These are phyloP conservation scores for Russula compacta DNA, from an alignment of 768 basidiomycete genomes.

Conservation along the genomic window DNA sequence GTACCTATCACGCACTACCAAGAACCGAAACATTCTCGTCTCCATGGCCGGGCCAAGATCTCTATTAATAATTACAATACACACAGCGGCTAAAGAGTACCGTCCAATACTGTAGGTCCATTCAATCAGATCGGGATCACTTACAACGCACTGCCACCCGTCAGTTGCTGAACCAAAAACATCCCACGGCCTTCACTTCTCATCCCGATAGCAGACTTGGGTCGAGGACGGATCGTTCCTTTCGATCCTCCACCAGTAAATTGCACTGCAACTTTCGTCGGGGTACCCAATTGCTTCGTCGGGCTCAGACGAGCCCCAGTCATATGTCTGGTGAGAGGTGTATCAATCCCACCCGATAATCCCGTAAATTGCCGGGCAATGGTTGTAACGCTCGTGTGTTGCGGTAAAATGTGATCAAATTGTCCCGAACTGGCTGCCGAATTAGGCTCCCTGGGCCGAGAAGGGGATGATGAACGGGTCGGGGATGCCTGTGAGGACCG, in stretches of 20 bases:
- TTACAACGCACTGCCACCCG: slow-evolving; percentile 37
- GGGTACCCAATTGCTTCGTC: slow-evolving; percentile 58
- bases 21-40: not conserved
- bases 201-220: slow-evolving; percentile 72
- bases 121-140: not conserved
- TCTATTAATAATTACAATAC: not conserved
- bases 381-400: slow-evolving; percentile 62
- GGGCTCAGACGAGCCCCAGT: slow-evolving; percentile 62
- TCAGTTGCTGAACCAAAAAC: slow-evolving; percentile 74
- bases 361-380: slow-evolving; percentile 72
- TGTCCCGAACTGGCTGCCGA: slow-evolving; percentile 29
- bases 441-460: slow-evolving; percentile 30
- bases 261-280: slow-evolving; percentile 54
- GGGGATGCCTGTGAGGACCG: slow-evolving; percentile 49
- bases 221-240: slow-evolving; percentile 40
- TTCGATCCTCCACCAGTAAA: slow-evolving; percentile 28
- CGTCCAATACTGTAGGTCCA: not conserved
- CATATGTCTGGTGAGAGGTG: slow-evolving; percentile 40
- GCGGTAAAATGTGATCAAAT: slow-evolving; percentile 35
- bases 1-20: not conserved
- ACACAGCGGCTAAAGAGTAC: too few species aligned
- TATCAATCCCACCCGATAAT: slow-evolving; percentile 33
- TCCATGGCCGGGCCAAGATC: not conserved
- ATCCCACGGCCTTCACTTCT: slow-evolving; percentile 67
- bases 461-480: slow-evolving; percentile 38